phyloP scores from a whole-genome alignment of 202 grass and related monocot genomes.

The Digitaria exilis region DNA sequence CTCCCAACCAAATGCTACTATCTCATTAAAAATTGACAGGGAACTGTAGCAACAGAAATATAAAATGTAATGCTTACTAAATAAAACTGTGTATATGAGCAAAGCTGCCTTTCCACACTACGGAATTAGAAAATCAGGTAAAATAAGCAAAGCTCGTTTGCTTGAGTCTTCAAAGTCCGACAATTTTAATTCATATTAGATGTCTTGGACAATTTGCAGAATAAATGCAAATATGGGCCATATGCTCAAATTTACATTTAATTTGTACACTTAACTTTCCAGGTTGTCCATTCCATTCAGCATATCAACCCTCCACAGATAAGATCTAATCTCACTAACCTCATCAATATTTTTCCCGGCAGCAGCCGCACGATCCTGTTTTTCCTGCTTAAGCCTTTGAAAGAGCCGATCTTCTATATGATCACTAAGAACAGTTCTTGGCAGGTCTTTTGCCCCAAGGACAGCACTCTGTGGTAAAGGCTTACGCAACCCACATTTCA shows the following conservation, averaged over 20 bases:
- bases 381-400: conserved; percentile 78
- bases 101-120: background rate
- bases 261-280: background rate
- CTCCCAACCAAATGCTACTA: background rate
- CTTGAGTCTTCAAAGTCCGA: background rate
- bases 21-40: conserved; percentile 4
- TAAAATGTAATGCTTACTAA: background rate
- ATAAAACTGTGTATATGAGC: background rate
- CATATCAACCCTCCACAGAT: background rate
- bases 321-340: conserved; percentile 54
- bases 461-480: conserved; percentile 96
- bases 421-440: conserved; percentile 92
- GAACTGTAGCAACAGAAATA: background rate
- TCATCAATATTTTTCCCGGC: conserved; percentile 76
- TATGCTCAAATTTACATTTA: conserved; percentile 1
- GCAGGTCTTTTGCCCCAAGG: conserved; percentile 98
- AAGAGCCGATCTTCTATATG: conserved; percentile 89
- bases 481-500: conserved; percentile 77
- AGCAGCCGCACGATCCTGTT: conserved; percentile 66
- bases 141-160: conserved; percentile 3
- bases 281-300: background rate
- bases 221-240: background rate
- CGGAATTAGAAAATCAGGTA: background rate
- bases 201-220: background rate
- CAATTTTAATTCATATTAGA: background rate